Conservation (phyloP, 441 rosid species). For the Geranium incanum region DNA sequence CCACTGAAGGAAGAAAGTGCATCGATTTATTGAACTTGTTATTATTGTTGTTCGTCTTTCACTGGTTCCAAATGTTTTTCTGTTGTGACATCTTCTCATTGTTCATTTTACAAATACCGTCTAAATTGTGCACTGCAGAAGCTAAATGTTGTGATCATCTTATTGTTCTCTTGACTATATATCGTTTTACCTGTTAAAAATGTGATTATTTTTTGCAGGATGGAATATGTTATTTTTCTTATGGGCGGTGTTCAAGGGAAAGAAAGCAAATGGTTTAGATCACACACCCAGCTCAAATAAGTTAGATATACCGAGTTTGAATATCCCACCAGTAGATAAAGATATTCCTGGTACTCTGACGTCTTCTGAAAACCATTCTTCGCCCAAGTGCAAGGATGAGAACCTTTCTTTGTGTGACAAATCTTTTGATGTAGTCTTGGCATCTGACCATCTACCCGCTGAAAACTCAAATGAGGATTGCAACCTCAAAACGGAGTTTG, state of each 20-base stretch:
- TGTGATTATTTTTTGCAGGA: constrained; percentile 36
- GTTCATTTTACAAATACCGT: neutral
- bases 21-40: neutral
- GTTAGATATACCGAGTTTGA: constrained; percentile 30
- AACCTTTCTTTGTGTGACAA: constrained; percentile 28
- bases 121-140: neutral
- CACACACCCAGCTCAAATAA: constrained; percentile 27
- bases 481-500: neutral
- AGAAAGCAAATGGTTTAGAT: constrained; percentile 35
- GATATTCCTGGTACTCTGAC: constrained; percentile 20
- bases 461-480: constrained; percentile 8
- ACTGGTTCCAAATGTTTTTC: neutral
- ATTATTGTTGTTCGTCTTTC: neutral
- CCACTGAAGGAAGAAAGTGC: neutral
- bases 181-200: neutral
- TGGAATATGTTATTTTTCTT: constrained; percentile 86
- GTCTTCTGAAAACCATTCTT: constrained; percentile 24
- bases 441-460: constrained; percentile 21
- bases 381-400: constrained; percentile 31
- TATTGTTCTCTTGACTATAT: constrained; percentile 1
- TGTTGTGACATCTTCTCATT: neutral
- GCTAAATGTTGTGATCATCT: neutral
- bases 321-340: constrained; percentile 26
- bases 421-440: constrained; percentile 19
- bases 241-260: constrained; percentile 92